Base-by-base conservation (phyloP, 2,329 filamentous ascomycete species). In the Polychaeton citri region DNA sequence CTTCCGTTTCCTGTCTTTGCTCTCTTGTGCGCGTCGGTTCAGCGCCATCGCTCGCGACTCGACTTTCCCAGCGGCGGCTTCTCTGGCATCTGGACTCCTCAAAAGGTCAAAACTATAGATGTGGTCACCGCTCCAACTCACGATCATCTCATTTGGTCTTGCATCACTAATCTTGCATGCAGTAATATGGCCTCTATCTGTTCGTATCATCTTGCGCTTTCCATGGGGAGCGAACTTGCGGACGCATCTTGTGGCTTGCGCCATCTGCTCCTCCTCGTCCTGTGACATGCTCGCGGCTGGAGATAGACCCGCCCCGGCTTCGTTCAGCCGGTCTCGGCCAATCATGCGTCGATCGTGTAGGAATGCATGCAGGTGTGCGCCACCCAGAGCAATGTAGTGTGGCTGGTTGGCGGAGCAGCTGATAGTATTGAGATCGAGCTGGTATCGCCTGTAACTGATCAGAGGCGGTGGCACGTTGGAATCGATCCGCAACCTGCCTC, bases 141-240 rank as follows among this genome's bases (percentile, higher is more conserved):
- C 76, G 10, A 81, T 57, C 48, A 81, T 69, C 47, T 81, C 76
- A 43, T 80, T 76, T 0, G 76, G 77, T 40, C 76, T 69, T 6
- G 72, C 73, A 55, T 80, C 74, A 44, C 74, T 79, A 48, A 81
- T 81, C 55, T 79, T 81, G 56, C 75, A 79, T 12, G 76, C 75
- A 2, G 76, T 80, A 47, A 81, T 80, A 46, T 80, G 75, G 4
- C 74, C 72, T 41, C 69, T 69, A 36, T 76, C 71, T 38, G 60
- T 62, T 31, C 62, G 61, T 38, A 60, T 54, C 65, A 72, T 71
- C 28, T 57, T 60, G 43, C 59, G 61, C 53, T 72, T 66, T n/a
- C 74, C 72, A 39, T 68, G 60, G 1, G 76, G 76, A 9, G 75
- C 76, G 51, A 81, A 80, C 42, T 76, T 71, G 39, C 72, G 68